Evolutionary conservation across 768 basidiomycete genomes (phyloP).

Genomic region (Auriculariales sp.): DNA sequence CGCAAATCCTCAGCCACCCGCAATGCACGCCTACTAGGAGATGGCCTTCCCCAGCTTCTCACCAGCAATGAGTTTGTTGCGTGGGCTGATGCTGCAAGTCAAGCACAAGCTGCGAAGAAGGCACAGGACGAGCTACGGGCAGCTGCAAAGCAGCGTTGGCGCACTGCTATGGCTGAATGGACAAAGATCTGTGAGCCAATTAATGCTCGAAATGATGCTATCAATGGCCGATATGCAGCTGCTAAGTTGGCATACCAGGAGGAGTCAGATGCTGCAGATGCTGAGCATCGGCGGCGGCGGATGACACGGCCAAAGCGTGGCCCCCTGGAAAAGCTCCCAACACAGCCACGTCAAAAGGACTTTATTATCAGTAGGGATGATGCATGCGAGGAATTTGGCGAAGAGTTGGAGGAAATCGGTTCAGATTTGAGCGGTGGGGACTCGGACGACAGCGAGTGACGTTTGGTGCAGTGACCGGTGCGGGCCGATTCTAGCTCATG

Average conservation of each 20-base stretch:
- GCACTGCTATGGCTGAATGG: neutral
- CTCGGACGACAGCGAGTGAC: neutral
- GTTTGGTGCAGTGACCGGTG: neutral
- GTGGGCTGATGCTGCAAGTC: neutral
- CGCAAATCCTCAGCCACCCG: neutral
- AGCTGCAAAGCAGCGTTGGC: neutral
- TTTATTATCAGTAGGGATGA: neutral
- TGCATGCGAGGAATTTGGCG: neutral
- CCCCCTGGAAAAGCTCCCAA: neutral
- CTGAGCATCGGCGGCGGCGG: neutral
- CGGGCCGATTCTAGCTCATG: neutral
- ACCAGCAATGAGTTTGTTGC: neutral
- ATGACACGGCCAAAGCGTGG: neutral
- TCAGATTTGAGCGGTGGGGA: neutral
- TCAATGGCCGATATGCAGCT: neutral
- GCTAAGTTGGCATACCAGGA: neutral
- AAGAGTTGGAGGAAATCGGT: neutral
- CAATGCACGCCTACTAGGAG: neutral
- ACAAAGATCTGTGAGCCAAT: neutral
- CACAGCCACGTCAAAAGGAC: neutral
- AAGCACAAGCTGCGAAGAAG: neutral
- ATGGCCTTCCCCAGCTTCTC: neutral
- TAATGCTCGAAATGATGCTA: neutral
- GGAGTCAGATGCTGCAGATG: neutral
- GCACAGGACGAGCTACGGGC: neutral